A percentile compares a stretch with the other conserved stretches of the same genome.
phyloP scores from a whole-genome alignment of 2,329 filamentous ascomycete genomes.

The Tolypocladium ophioglossoides region DNA sequence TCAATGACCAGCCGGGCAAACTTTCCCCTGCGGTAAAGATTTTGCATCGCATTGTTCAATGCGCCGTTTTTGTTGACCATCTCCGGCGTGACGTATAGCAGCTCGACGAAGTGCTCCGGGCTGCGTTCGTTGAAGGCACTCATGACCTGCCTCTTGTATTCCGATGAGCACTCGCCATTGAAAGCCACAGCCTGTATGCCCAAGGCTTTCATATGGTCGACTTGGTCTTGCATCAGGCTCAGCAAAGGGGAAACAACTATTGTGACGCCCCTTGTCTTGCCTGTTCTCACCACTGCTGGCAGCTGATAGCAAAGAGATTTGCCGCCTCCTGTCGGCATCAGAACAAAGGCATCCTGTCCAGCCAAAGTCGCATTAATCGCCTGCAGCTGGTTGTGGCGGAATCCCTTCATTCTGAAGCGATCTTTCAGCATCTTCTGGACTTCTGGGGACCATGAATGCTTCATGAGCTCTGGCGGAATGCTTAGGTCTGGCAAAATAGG shows the following conservation, averaged over 20 bases:
- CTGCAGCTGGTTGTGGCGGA: conserved; percentile 84
- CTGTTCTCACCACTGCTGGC: conserved; percentile 72
- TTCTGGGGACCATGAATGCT: conserved; percentile 74
- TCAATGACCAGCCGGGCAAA: conserved; percentile 92
- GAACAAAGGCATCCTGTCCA: conserved; percentile 83
- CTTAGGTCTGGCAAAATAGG: conserved; percentile 15
- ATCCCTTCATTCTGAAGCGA: conserved; percentile 74
- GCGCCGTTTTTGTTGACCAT: conserved; percentile 77
- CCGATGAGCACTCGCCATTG: conserved; percentile 61
- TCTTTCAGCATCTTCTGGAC: conserved; percentile 73
- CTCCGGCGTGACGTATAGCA: conserved; percentile 93
- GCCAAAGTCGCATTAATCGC: conserved; percentile 87
- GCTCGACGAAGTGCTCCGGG: conserved; percentile 68
- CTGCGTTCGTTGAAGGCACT: conserved; percentile 48
- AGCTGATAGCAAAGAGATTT: conserved; percentile 97
- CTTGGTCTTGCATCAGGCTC: conserved; percentile 96
- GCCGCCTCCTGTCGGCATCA: conserved; percentile 96
- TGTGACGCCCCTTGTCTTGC: conserved; percentile 76
- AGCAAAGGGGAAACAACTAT: conserved; percentile 90
- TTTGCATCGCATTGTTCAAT: conserved; percentile 55
- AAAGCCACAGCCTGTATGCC: conserved; percentile 72
- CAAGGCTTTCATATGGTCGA: conserved; percentile 65
- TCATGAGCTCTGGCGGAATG: conserved; percentile 45
- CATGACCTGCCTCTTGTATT: conserved; percentile 57
- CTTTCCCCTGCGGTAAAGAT: conserved; percentile 57